Evolutionary conservation across 768 basidiomycete genomes (phyloP).

Genomic region (Megacollybia marginata): DNA sequence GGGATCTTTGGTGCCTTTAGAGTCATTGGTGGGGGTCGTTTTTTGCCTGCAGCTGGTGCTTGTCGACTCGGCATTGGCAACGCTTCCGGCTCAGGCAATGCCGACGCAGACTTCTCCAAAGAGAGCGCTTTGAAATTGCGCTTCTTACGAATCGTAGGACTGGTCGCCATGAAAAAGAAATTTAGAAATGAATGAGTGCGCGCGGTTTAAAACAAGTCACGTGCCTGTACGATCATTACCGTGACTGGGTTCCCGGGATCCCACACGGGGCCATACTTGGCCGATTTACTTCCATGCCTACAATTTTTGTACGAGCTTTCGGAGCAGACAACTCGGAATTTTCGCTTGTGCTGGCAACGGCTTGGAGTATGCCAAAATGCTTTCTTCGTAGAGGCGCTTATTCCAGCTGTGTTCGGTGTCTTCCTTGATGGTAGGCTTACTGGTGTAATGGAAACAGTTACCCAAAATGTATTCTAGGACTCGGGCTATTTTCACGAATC

Average conservation of each 20-base stretch:
- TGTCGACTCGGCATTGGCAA: conserved; percentile 37
- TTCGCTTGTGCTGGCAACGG: no score
- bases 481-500: conserved; percentile 17
- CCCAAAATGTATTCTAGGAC: not conserved
- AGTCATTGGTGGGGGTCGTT: conserved; percentile 77
- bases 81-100: conserved; percentile 20
- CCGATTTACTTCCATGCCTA: not conserved
- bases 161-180: not conserved
- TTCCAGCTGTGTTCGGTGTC: conserved; percentile 20
- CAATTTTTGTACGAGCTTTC: not conserved
- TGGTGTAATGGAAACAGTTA: not conserved
- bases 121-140: conserved; percentile 86
- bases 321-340: not conserved
- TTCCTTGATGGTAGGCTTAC: conserved; percentile 15
- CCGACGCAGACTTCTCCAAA: conserved; percentile 31
- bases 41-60: conserved; percentile 50
- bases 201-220: not conserved
- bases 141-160: conserved; percentile 60
- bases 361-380: not conserved
- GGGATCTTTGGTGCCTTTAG: conserved; percentile 65
- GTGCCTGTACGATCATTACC: not conserved
- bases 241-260: not conserved
- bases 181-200: not conserved
- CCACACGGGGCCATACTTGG: not conserved
- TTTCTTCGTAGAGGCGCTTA: conserved; percentile 14